Base-by-base conservation (phyloP, 164 flowering plant species). In the Euptelea pleiosperma region DNA sequence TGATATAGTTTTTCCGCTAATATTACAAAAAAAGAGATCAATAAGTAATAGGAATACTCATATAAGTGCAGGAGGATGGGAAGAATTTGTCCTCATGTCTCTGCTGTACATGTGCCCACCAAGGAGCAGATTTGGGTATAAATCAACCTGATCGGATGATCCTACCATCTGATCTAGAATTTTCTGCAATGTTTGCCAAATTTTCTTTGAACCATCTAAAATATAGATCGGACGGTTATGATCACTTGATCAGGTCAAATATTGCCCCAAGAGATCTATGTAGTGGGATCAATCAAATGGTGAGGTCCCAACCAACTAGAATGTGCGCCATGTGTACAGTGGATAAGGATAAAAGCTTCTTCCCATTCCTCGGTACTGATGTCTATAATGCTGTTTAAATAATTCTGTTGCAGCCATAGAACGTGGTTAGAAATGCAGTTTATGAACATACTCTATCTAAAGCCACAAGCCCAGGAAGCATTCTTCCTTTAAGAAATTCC, bases 401-500 rank as follows among this genome's bases (percentile, higher is more conserved):
- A 6, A 30, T 3, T 39, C 25, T 29, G 34, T 34, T 26, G n/a
- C 33, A 8, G 37, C 42, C n/a, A n/a, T n/a, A 43, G 43, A 58
- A 53, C 45, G n/a, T 36, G 36, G 58, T 24, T 29, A 46, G 8
- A 37, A 41, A 40, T 26, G 34, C 35, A 68, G 59, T 34, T 46
- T 7, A 44, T 14, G 51, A 55, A 58, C 79, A 30, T 85, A 88
- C 98, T 61, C 84, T 82, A 56, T 91, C 98, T 47, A 91, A 73
- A 60, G 96, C 87, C 65, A 80, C 57, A 26, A 83, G 67, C 28
- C 85, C 94, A 31, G 88, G 98, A 70, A 91, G 91, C 36, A 65
- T 75, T 69, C 83, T 72, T 70, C 86, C 84, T 71, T 79, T 83
- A 30, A 91, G 82, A 81, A 78, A 76, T 37, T 77, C 84, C 98